Base-by-base conservation (phyloP, 2,329 filamentous ascomycete genomes). In the Penicillium hesseltinei region DNA sequence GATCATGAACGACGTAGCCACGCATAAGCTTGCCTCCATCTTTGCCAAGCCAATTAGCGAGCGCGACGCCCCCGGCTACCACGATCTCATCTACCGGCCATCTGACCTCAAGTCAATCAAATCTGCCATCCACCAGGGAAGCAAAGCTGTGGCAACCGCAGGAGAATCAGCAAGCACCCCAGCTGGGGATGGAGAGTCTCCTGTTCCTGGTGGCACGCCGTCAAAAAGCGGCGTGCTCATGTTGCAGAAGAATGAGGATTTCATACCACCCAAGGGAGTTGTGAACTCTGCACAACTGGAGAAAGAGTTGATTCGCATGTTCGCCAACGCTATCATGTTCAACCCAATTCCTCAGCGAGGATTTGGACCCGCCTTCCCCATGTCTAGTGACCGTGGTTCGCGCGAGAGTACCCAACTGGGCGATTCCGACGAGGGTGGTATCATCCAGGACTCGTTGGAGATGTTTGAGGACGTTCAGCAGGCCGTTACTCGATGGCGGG, bases 301-400 rank as follows among this genome's bases (percentile, higher is more conserved):
- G 75, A 91, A 92, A 64, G 93, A 97, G 73, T 80, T 97, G 11
- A 91, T 95, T 66, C 90, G 95, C 67, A 97, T 97, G 90, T 96
- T 97, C 73, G 91, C 92, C 64, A 97, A 97, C 69, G 93, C 94
- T 19, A 89, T 97, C 75, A 97, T 99, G 94, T 99, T 96, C 80
- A 97, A 97, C 67, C 87, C 90, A 0, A 91, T 96, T 61, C 87
- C 88, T 0, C 81, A 89, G 63, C 84, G 88, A 27, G 88, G 89
- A 0, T 85, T 88, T 10, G 88, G 88, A 0, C 79, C 82, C 2
- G 78, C 81, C 0, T 89, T 92, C 62, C 73, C 65, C 49, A 75
- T 71, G 80, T 80, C 59, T 72, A 80, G 63, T 70, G 82, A 64
- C 72, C 68, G 64, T 54, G 72, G 66, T 29, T 71, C 68, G 23